Base-by-base conservation (phyloP, 2,329 filamentous ascomycete genomes). In the Ophiostoma pallidulum region DNA sequence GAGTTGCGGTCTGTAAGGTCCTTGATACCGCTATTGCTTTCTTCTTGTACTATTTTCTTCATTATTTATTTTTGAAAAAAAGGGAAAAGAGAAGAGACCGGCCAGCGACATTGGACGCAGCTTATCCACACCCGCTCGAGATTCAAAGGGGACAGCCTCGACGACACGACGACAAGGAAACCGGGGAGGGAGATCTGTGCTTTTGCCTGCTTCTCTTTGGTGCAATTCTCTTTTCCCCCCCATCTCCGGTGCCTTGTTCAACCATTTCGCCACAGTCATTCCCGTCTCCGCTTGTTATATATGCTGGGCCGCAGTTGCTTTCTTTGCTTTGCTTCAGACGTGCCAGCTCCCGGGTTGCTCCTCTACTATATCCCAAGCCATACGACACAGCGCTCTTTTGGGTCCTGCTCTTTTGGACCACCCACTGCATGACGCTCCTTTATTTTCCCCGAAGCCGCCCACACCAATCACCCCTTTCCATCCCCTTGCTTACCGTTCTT, bases 391-490 rank as follows among this genome's bases (percentile, higher is more conserved):
- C 35, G 33, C 40, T 41, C 33, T 22, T 39, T 31, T 16, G 26
- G 36, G 24, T 20, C 14, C 12, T 31, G 40, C 31, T 32, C 3
- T 14, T 47, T 36, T 37, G n/a, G 33, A 43, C 36, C 29, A 42
- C 18, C 32, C 31, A 12, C 29, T 47, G 40, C 40, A 42, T 48
- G 26, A 44, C 18, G 14, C 24, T 42, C 16, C 29, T 33, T 32
- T 40, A 41, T 38, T 45, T 32, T 45, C 36, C 36, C 41, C 41
- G 14, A 45, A 45, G n/a, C 18, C 37, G 32, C 41, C 47, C 36
- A 41, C 47, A 41, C 41, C 44, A 41, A 49, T 37, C 31, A n/a
- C 41, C 35, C 31, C 26, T 37, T 24, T 36, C 26, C 37, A 24
- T 13, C 8, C n/a, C n/a, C 37, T 20, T 42, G 28, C 26, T 39